phyloP scores from a whole-genome alignment of 2,329 filamentous ascomycete genomes.

The Sporothrix pallida region DNA sequence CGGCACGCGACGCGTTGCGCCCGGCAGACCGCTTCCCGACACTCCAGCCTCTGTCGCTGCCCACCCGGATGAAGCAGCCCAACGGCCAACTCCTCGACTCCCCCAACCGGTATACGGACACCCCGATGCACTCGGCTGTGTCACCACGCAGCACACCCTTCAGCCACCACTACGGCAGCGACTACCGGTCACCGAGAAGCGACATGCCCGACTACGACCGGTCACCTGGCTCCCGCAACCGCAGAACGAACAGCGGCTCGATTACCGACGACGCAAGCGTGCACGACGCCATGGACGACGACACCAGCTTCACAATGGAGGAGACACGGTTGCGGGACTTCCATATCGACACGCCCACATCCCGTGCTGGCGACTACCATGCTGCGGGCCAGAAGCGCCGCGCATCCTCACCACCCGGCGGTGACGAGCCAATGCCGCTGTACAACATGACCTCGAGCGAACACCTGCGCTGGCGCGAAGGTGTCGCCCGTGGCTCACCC shows the following conservation, averaged over 20 bases:
- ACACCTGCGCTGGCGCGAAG: constrained; percentile 55
- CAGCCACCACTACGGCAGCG: constrained; percentile 44
- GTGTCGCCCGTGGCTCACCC: constrained; percentile 58
- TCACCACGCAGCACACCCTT: constrained; percentile 56
- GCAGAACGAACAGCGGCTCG: constrained; percentile 56
- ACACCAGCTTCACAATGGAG: constrained; percentile 54
- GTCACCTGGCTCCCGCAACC: constrained; percentile 53
- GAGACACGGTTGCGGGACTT: constrained; percentile 51
- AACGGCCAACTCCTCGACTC: constrained; percentile 50
- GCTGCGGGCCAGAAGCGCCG: constrained; percentile 59
- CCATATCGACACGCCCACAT: constrained; percentile 52
- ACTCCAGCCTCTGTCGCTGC: constrained; percentile 55
- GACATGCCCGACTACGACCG: constrained; percentile 54
- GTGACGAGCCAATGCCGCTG: constrained; percentile 51
- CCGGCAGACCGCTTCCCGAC: constrained; percentile 47
- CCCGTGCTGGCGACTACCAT: constrained; percentile 46
- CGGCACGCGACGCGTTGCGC: constrained; percentile 45
- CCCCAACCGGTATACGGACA: constrained; percentile 52
- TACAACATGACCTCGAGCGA: constrained; percentile 51
- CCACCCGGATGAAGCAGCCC: constrained; percentile 51
- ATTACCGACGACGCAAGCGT: constrained; percentile 54
- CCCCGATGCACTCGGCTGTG: constrained; percentile 54
- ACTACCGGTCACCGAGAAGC: constrained; percentile 54
- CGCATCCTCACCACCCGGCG: constrained; percentile 59
- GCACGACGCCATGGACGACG: constrained; percentile 58